Conservation (phyloP, 164 flowering plant genomes). For the Sedum album region DNA sequence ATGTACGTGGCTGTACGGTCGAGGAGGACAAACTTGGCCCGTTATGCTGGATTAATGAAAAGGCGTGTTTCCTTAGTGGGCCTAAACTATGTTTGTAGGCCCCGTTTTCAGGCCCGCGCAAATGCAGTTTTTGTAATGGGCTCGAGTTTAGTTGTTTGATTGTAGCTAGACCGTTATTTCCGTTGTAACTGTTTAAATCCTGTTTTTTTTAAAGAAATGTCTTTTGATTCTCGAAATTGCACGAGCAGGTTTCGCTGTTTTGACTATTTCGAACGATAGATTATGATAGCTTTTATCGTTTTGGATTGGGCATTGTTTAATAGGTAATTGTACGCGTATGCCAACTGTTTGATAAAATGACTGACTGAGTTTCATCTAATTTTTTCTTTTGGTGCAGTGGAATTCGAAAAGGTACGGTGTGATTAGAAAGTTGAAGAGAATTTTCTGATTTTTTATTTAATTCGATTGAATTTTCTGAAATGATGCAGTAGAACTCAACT, state of each 20-base stretch:
- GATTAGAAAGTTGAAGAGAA: not conserved
- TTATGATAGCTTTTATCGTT: too few relatives aligned
- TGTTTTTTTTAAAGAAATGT: too few relatives aligned
- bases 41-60: not conserved
- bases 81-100: not conserved
- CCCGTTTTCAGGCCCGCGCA: not conserved
- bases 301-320: too few relatives aligned
- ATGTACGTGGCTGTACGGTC: constrained; percentile 1
- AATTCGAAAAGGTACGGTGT: too few relatives aligned
- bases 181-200: not conserved
- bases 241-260: too few relatives aligned
- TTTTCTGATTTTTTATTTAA: not conserved
- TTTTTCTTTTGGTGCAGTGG: too few relatives aligned
- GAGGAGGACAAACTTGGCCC: not conserved
- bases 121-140: not conserved
- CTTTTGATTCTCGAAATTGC: too few relatives aligned
- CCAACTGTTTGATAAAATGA: constrained; percentile 4
- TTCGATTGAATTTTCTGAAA: too few relatives aligned
- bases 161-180: not conserved
- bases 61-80: not conserved
- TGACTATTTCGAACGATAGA: too few relatives aligned
- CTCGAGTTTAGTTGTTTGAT: not conserved
- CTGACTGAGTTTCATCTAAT: not conserved
- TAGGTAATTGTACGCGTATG: too few relatives aligned
- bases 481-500: too few relatives aligned